Conservation (phyloP, 1,284 basidiomycete genomes). For the Ustilago trichophora region DNA sequence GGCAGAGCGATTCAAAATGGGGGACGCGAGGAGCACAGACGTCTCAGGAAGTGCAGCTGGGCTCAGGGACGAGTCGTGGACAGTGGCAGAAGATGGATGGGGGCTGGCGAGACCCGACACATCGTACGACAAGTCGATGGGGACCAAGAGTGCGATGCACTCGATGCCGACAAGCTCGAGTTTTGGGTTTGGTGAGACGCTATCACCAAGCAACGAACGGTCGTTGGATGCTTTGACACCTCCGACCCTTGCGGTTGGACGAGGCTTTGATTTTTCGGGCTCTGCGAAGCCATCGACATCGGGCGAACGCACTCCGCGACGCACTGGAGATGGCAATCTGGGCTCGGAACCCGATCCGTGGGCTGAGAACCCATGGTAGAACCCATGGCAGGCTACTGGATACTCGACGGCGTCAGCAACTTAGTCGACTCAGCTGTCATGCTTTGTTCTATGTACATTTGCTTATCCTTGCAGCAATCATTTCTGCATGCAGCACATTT, state of each 20-base stretch:
- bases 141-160: conserved; percentile 22
- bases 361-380: conserved; percentile 47
- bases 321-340: conserved; percentile 9
- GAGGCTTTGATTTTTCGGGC: conserved; percentile 28
- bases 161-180: conserved; percentile 16
- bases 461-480: too few relatives aligned
- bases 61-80: conserved; percentile 11
- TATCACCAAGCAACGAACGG: conserved; percentile 10
- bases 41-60: background rate
- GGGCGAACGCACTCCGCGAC: conserved; percentile 20
- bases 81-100: conserved; percentile 14
- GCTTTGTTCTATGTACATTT: too few relatives aligned
- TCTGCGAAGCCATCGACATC: conserved; percentile 14
- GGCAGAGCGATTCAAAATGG: conserved; percentile 21
- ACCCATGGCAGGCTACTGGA: too few relatives aligned
- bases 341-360: conserved; percentile 41
- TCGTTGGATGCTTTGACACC: conserved; percentile 24
- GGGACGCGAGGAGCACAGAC: background rate
- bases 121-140: conserved; percentile 29
- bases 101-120: conserved; percentile 21
- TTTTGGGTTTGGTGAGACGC: conserved; percentile 7
- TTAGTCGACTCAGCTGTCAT: too few relatives aligned
- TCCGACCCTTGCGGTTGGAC: conserved; percentile 24
- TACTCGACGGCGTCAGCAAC: too few relatives aligned
- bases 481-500: too few relatives aligned